Base-by-base conservation (phyloP, 305 asterid species). In the Fraxinus floribunda region DNA sequence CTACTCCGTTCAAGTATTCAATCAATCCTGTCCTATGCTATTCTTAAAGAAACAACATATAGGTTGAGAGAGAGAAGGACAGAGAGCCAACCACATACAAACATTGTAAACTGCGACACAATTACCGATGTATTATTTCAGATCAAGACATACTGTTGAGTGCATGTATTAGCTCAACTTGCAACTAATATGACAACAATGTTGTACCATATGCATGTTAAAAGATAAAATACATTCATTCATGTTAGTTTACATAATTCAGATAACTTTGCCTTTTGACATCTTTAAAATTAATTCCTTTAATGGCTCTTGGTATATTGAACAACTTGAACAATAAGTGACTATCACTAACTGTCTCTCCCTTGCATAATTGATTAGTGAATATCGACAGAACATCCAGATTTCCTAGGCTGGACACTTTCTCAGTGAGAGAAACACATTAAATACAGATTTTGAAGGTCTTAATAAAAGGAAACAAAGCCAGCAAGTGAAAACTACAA, bases 251-350 rank as follows among this genome's bases (percentile, higher is more conserved):
- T 26, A 55, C 46, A 22, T 41, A 75, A 13, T 72, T 34, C 39
- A 22, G 35, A 60, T 22, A 80, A 46, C 60, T 80, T 32, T 80
- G 24, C 83, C 73, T 80, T 49, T 4, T 11, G 74, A 80, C 64
- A 78, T 52, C 39, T 52, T 18, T 22, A 78, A 46, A 44, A 20
- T 16, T 6, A 46, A 46, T 26, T 77, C 77, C 73, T 64, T 82
- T 22, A 75, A 62, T 24, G 79, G 30, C 32, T 75, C 32, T 52
- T 30, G 39, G 24, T 38, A 75, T 22, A 74, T 62, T 62, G 32
- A 15, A 62, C 71, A 8, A 32, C 71, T 62, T 62, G 71, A 62
- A 62, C 16, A 24, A 20, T 22, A 62, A 62, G 32, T 8, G 71
- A 62, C 71, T 32, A 9, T 49, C 72, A 18, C 71, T 41, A 8